These are phyloP conservation scores for Cryptococcus sp. DNA, from an alignment of 1,284 basidiomycete genomes.

Conservation along the genomic window DNA sequence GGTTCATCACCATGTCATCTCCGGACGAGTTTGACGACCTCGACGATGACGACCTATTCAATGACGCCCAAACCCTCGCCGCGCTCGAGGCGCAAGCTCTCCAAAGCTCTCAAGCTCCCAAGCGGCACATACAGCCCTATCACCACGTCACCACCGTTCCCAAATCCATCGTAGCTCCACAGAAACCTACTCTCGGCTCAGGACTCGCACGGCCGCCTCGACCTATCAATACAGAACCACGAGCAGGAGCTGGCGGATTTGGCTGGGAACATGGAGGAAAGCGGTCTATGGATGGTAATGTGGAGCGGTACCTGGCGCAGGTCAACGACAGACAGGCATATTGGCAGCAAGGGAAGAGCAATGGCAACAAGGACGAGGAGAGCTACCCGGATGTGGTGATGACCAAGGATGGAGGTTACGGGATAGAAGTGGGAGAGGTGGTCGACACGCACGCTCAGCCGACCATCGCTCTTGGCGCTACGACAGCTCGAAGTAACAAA, in stretches of 20 bases:
- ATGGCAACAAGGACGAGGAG: slow-evolving; percentile 9
- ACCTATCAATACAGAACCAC: slow-evolving; percentile 37
- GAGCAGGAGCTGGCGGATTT: slow-evolving; percentile 24
- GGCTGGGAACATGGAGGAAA: slow-evolving; percentile 40
- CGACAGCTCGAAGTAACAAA: slow-evolving; percentile 1
- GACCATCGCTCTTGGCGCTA: neutral
- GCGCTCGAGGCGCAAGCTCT: slow-evolving; percentile 30
- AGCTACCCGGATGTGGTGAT: slow-evolving; percentile 23
- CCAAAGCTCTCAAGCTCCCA: slow-evolving; percentile 13
- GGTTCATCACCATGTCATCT: neutral
- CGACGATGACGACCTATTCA: slow-evolving; percentile 24
- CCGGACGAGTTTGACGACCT: slow-evolving; percentile 26
- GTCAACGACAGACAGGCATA: slow-evolving; percentile 19
- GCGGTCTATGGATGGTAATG: slow-evolving; percentile 18
- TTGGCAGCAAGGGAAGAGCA: slow-evolving; percentile 7
- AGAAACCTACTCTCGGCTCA: neutral
- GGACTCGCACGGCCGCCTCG: no score
- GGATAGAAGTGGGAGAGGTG: slow-evolving; percentile 17
- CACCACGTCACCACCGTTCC: slow-evolving; percentile 30
- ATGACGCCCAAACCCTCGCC: slow-evolving; percentile 25
- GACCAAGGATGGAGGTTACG: slow-evolving; percentile 28
- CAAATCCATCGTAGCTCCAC: slow-evolving; percentile 2
- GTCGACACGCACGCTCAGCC: slow-evolving; percentile 21
- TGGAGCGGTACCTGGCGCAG: slow-evolving; percentile 16
- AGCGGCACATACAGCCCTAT: slow-evolving; percentile 9